Base-by-base conservation (phyloP, 2,329 filamentous ascomycete genomes). In the Trichoderma koningiopsis region DNA sequence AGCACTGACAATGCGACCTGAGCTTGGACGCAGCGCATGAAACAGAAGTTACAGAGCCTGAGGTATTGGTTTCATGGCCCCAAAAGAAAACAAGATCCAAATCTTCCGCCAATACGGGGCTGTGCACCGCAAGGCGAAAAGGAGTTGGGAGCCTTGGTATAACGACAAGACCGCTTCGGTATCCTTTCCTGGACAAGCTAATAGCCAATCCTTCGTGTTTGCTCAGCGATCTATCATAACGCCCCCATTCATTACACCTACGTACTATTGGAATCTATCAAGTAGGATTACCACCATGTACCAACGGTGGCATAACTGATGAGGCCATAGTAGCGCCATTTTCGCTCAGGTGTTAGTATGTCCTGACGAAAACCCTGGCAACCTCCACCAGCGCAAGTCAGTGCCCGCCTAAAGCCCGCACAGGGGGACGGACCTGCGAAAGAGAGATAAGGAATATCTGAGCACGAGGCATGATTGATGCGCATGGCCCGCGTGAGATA, bases 21-120 rank as follows among this genome's bases (percentile, higher is more conserved):
- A 49, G 47, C 59, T 37, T 69, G 31, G 49, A 62, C 49, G n/a
- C 55, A 62, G 49, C 55, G 43, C n/a, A 64, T 69, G 61, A 65
- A 69, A 69, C 55, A 55, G 40, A 69, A 43, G 60, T 68, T 66
- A 66, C 63, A 66, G 63, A 66, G 59, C 40, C 27, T 63, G 53
- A 24, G 47, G 43, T 14, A 35, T 60, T 33, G 55, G 68, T 65
- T 65, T 69, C 68, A 69, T 59, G n/a, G 29, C 40, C 55, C 35
- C 4, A 27, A 63, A 37, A 53, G n/a, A 63, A 63, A 13, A n/a
- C 6, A 57, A 55, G 40, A 43, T 43, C 7, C n/a, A 29, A 29
- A 52, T 31, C 31, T 49, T 69, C 60, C 60, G 60, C 67, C 52
- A 64, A 66, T 66, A 66, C 63, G 53, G 55, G 19, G 29, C 7